These are phyloP conservation scores for Pichia gijzeniarum DNA, from an alignment of 805 yeast genomes.

Conservation along the genomic window DNA sequence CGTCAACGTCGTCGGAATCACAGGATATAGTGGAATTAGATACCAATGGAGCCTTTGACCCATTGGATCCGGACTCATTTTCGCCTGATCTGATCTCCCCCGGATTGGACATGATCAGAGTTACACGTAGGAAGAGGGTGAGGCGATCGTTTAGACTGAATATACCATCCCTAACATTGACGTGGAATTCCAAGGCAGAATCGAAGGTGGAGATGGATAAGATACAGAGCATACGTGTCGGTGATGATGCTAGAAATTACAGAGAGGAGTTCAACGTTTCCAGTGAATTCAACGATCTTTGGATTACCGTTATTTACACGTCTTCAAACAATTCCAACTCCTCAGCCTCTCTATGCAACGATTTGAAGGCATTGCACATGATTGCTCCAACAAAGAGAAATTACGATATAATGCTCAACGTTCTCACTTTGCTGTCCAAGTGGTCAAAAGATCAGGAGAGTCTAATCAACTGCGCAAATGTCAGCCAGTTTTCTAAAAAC, in stretches of 20 bases:
- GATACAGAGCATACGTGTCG: conserved; percentile 54
- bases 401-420: conserved; percentile 47
- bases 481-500: conserved; percentile 9
- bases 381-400: conserved; percentile 52
- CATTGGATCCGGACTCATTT: conserved; percentile 3
- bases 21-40: not conserved
- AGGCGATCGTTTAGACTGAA: conserved; percentile 53
- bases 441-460: conserved; percentile 13
- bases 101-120: conserved; percentile 60
- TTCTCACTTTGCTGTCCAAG: conserved; percentile 48
- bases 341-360: conserved; percentile 28
- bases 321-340: conserved; percentile 35
- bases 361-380: conserved; percentile 72
- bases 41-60: conserved; percentile 4
- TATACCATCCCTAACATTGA: conserved; percentile 44
- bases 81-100: not conserved
- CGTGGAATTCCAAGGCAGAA: conserved; percentile 49
- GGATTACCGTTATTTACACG: conserved; percentile 77
- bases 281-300: conserved; percentile 52
- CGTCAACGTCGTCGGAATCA: no score
- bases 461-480: conserved; percentile 8
- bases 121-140: conserved; percentile 64
- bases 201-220: conserved; percentile 50
- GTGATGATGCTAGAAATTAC: conserved; percentile 70
- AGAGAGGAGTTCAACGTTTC: conserved; percentile 79